Evolutionary conservation across 345 rosid genomes (phyloP).

Genomic region (Isatis tinctoria): DNA sequence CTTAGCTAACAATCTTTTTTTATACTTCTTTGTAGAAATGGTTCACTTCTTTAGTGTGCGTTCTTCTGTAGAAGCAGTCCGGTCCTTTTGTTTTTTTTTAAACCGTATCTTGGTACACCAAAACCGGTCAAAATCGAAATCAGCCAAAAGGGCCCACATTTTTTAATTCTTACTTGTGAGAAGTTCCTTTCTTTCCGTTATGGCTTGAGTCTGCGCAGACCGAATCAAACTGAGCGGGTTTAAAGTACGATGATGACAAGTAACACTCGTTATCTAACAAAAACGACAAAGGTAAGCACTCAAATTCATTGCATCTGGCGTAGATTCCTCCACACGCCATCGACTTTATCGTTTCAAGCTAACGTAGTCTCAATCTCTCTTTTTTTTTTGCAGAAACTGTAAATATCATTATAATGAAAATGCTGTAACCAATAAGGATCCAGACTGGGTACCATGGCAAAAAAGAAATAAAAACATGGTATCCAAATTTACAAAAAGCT

Average conservation of each 20-base stretch:
- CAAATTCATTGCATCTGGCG: slow-evolving; percentile 28
- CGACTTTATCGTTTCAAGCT: slow-evolving; percentile 8
- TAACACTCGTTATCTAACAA: slow-evolving; percentile 25
- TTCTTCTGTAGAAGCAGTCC: not conserved
- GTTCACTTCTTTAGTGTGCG: slow-evolving; percentile 26
- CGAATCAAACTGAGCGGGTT: slow-evolving; percentile 9
- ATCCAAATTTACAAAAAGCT: too few species aligned
- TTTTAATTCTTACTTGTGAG: not conserved
- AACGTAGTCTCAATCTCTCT: slow-evolving; percentile 22
- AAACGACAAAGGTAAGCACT: slow-evolving; percentile 25
- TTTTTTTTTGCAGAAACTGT: too few species aligned
- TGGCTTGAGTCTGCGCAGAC: slow-evolving; percentile 24
- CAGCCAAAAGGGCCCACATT: not conserved
- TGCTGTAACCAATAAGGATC: too few species aligned
- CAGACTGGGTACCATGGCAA: too few species aligned
- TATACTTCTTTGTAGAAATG: not conserved
- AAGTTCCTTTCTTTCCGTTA: not conserved
- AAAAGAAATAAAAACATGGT: too few species aligned
- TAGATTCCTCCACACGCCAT: slow-evolving; percentile 27
- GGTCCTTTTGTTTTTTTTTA: not conserved
- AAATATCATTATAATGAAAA: too few species aligned
- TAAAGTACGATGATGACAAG: slow-evolving; percentile 25
- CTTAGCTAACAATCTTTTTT: slow-evolving; percentile 39
- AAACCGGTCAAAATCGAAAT: slow-evolving; percentile 8
- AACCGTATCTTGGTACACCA: slow-evolving; percentile 5